phyloP scores from a whole-genome alignment of 345 rosid species.

The Camelina neglecta region DNA sequence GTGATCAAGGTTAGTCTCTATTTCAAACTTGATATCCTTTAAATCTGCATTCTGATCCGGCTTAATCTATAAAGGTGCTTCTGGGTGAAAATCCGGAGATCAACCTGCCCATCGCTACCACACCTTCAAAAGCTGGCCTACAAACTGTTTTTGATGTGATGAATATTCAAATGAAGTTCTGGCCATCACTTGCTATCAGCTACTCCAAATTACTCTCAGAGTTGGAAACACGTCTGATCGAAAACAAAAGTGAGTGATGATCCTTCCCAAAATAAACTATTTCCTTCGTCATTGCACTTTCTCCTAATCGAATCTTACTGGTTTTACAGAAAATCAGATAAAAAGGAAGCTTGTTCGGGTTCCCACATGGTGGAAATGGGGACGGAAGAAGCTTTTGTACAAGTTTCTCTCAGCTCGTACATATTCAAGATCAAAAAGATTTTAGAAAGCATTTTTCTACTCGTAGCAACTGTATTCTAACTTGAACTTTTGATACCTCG shows the following conservation, averaged over 20 bases:
- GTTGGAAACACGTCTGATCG: slow-evolving; percentile 49
- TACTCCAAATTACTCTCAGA: slow-evolving; percentile 59
- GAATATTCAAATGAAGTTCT: slow-evolving; percentile 77
- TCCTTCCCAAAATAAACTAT: neutral
- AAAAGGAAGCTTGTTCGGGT: slow-evolving; percentile 53
- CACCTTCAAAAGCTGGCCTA: slow-evolving; percentile 74
- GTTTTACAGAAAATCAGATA: slow-evolving; percentile 57
- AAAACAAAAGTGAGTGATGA: slow-evolving; percentile 64
- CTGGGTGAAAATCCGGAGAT: slow-evolving; percentile 66
- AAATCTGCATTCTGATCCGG: neutral
- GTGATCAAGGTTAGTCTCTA: slow-evolving; percentile 77
- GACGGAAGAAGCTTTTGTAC: slow-evolving; percentile 69
- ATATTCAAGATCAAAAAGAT: slow-evolving; percentile 47
- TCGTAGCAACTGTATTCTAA: too few relatives aligned
- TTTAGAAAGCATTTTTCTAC: slow-evolving; percentile 14
- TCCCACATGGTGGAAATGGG: slow-evolving; percentile 82
- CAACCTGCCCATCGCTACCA: slow-evolving; percentile 44
- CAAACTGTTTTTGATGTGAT: slow-evolving; percentile 79
- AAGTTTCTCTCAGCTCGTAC: slow-evolving; percentile 52
- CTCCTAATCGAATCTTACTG: neutral
- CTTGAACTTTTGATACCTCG: too few relatives aligned
- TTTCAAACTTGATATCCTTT: slow-evolving; percentile 11
- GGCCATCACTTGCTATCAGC: slow-evolving; percentile 62
- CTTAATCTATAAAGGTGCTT: slow-evolving; percentile 57
- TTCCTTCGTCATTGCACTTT: slow-evolving; percentile 17